phyloP scores from a whole-genome alignment of 2,329 filamentous ascomycete genomes.

The Aspergillus quadricinctus region DNA sequence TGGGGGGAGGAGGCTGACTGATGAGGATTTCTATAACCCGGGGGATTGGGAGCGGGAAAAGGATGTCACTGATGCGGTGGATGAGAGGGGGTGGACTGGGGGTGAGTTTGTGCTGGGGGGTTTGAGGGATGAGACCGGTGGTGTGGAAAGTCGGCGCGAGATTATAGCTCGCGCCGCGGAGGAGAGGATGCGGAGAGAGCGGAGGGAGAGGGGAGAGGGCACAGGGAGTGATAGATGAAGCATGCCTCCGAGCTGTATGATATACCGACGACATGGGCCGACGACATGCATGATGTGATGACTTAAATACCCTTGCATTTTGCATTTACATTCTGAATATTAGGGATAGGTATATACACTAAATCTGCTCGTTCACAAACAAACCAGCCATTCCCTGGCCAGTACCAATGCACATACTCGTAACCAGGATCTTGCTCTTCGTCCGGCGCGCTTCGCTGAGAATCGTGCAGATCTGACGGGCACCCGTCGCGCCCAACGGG shows the following conservation, averaged over 20 bases:
- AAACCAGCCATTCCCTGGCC: constrained; percentile 64
- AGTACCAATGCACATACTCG: constrained; percentile 79
- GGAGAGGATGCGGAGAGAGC: constrained; percentile 55
- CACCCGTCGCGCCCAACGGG: constrained; percentile 83
- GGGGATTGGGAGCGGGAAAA: constrained; percentile 50
- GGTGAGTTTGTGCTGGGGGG: constrained; percentile 71
- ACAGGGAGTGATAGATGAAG: constrained; percentile 16
- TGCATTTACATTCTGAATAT: background rate
- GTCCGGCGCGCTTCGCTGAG: constrained; percentile 77
- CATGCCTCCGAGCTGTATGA: background rate
- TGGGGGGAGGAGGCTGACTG: constrained; percentile 61
- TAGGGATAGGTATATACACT: constrained; percentile 1
- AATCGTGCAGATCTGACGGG: constrained; percentile 85
- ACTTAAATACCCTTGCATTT: background rate
- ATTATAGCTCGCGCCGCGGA: constrained; percentile 71
- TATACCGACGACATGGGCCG: background rate
- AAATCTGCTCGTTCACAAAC: constrained; percentile 60
- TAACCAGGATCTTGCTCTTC: constrained; percentile 87
- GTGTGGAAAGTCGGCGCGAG: constrained; percentile 64
- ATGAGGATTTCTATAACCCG: constrained; percentile 56
- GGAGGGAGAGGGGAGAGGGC: constrained; percentile 36
- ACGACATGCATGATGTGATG: constrained; percentile 1
- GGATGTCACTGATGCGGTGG: constrained; percentile 51
- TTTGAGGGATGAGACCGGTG: constrained; percentile 38
- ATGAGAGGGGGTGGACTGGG: constrained; percentile 72